Conservation (phyloP, 1,284 basidiomycete genomes). For the Sutorius eximius region DNA sequence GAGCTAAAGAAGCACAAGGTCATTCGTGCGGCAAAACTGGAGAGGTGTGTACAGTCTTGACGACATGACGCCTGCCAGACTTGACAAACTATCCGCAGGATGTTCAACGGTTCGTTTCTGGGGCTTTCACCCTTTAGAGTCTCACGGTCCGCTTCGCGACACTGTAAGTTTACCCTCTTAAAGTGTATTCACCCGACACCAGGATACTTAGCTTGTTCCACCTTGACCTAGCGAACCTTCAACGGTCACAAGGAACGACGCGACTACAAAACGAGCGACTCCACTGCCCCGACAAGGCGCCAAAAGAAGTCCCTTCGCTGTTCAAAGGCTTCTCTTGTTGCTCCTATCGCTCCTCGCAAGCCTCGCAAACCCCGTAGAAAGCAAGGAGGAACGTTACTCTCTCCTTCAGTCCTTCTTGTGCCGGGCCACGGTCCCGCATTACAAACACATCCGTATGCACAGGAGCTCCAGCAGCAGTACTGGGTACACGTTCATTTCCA, state of each 20-base stretch:
- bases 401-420: too few relatives aligned
- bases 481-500: too few relatives aligned
- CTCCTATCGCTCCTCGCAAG: too few relatives aligned
- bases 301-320: too few relatives aligned
- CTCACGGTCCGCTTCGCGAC: slow-evolving; percentile 21
- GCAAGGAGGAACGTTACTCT: too few relatives aligned
- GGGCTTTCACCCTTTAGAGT: slow-evolving; percentile 24
- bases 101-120: slow-evolving; percentile 24
- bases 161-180: slow-evolving; percentile 19
- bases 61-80: neutral
- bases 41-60: slow-evolving; percentile 10
- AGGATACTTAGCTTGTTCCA: neutral
- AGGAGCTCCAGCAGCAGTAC: too few relatives aligned
- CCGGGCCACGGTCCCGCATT: too few relatives aligned
- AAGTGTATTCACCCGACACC: neutral
- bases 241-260: slow-evolving; percentile 7
- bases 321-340: too few relatives aligned
- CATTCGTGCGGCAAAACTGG: slow-evolving; percentile 14
- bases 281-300: slow-evolving; percentile 30
- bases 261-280: slow-evolving; percentile 27
- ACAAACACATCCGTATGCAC: too few relatives aligned
- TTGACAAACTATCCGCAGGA: slow-evolving; percentile 6
- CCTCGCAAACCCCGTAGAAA: too few relatives aligned
- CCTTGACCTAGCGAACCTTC: slow-evolving; percentile 9
- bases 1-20: slow-evolving; percentile 27